Conservation (phyloP, 306 rosid genomes). For the Castanea crenata region DNA sequence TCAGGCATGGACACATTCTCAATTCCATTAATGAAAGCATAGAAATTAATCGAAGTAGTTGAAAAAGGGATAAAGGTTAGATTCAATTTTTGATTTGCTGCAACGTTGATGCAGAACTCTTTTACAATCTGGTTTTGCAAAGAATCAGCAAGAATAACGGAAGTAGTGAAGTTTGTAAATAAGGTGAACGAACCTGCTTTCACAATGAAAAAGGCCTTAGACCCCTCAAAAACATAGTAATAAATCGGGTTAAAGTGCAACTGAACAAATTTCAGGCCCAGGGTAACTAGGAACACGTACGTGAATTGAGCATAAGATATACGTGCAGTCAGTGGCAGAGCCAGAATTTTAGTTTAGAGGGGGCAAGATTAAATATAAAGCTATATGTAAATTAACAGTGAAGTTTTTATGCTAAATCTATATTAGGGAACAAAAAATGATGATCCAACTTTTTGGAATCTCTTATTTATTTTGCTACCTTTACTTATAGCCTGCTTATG, state of each 20-base stretch:
- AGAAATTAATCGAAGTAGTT: not conserved
- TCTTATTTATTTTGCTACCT: too few relatives aligned
- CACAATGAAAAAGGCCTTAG: not conserved
- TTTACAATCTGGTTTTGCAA: not conserved
- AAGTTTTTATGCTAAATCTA: too few relatives aligned
- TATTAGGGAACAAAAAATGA: too few relatives aligned
- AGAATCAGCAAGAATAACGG: not conserved
- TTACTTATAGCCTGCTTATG: too few relatives aligned
- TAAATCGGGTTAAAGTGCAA: constrained; percentile 29
- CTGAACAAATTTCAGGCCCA: not conserved
- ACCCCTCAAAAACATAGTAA: not conserved
- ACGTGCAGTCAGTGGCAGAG: not conserved
- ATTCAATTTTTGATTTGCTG: not conserved
- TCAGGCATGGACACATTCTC: not conserved
- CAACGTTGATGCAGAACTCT: not conserved
- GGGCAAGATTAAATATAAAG: too few relatives aligned
- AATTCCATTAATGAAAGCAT: not conserved
- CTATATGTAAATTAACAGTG: too few relatives aligned
- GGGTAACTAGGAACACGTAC: not conserved
- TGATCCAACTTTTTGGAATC: too few relatives aligned
- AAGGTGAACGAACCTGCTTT: not conserved
- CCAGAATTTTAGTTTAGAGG: too few relatives aligned
- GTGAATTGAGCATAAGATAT: not conserved
- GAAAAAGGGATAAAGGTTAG: not conserved
- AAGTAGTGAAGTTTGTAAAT: not conserved